Base-by-base conservation (phyloP, 495 filamentous ascomycete genomes). In the Durotheca rogersii region DNA sequence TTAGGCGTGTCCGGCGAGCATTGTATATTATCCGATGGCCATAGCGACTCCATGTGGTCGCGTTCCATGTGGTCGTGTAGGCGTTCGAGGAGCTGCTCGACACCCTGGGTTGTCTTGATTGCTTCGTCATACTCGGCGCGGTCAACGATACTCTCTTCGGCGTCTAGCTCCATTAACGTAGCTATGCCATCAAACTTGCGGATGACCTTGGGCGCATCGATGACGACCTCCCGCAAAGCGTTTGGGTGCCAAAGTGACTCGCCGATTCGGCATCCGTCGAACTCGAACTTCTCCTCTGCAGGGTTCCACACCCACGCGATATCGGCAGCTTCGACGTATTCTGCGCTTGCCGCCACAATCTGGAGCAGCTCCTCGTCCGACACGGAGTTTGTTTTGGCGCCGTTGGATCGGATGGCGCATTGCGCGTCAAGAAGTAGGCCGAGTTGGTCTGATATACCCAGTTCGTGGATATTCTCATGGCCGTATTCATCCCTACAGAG, bases 101-200 rank as follows among this genome's bases (percentile, higher is more conserved):
- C 18, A 30, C 21, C 42, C 17, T 16, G 29, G 6, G 41, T 46
- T 16, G 46, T 48, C 10, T 29, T 16, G 17, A 31, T 41, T 0
- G 41, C 44, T 17, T 38, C 12, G 5, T 41, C 23, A 35, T 54
- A 42, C n/a, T 44, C 41, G 2, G 16, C 17, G 7, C 17, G 39
- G 15, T 6, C 32, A 25, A 39, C 1, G 16, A n/a, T 46, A 27
- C 21, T 62, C 10, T 44, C 9, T 11, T 29, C 45, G 36, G 20
- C 33, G 14, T 51, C 29, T 16, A 46, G 17, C 6, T 51, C 56
- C 16, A 36, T 35, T 3, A 46, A 20, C 36, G 33, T 41, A 4
- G 23, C 51, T 7, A 41, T 7, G 18, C 39, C 42, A 1, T 62
- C 32, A 10, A 58, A 43, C 9, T 23, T 51, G 0, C 9, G 6